Percentiles rank a stretch among this genome's conserved stretches.
Conservation (phyloP, 345 rosid genomes). For the Heritiera fomes region DNA sequence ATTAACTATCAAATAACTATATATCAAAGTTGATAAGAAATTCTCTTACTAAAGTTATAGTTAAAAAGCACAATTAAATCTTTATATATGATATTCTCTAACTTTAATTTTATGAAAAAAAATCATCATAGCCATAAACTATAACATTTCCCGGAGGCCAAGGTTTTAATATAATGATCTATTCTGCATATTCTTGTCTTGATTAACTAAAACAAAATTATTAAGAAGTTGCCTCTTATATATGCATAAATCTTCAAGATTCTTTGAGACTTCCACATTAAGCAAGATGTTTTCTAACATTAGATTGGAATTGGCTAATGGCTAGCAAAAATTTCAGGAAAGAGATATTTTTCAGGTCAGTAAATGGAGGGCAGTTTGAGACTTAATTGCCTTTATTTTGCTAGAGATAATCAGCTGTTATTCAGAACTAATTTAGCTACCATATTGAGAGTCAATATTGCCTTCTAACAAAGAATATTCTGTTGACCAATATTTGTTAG, state of each 20-base stretch:
- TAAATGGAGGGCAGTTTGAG: constrained; percentile 4
- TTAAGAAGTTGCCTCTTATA: background rate
- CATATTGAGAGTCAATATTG: background rate
- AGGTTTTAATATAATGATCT: background rate
- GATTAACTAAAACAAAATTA: background rate
- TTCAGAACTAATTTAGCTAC: background rate
- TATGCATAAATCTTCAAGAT: background rate
- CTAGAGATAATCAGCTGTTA: background rate
- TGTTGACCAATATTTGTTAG: background rate
- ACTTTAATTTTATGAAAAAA: background rate
- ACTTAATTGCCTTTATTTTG: background rate
- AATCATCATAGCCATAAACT: no score
- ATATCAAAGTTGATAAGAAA: background rate
- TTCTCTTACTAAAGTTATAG: background rate
- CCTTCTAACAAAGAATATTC: background rate
- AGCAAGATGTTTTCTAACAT: background rate
- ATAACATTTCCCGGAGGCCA: no score
- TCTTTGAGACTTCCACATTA: background rate
- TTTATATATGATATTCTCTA: background rate
- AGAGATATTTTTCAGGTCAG: background rate
- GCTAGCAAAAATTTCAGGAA: background rate
- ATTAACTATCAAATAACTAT: background rate
- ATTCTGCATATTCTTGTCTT: background rate
- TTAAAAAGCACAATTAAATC: background rate
- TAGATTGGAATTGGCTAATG: background rate